Conservation (phyloP, 2,329 filamentous ascomycete genomes). For the Aspergillus ochraceus region DNA sequence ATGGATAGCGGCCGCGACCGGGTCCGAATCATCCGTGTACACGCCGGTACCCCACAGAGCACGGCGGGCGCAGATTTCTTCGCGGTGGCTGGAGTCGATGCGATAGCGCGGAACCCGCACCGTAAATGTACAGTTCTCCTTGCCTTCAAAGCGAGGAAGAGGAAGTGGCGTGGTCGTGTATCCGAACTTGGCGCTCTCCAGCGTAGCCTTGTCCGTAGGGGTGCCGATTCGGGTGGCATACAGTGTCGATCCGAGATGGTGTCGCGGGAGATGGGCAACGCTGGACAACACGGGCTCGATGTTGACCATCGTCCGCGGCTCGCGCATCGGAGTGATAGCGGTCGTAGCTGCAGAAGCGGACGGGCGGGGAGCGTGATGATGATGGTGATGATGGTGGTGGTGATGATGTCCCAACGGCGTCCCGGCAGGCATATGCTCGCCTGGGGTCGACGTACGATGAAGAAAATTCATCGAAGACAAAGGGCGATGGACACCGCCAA, state of each 20-base stretch:
- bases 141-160: conserved; percentile 72
- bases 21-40: conserved; percentile 94
- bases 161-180: conserved; percentile 66
- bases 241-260: conserved; percentile 80
- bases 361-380: conserved; percentile 30
- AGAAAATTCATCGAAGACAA: conserved; percentile 27
- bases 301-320: conserved; percentile 64
- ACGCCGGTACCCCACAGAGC: conserved; percentile 92
- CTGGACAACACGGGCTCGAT: conserved; percentile 71
- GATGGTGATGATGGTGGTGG: conserved; percentile 49
- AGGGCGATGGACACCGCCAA: conserved; percentile 26
- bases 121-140: conserved; percentile 87
- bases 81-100: conserved; percentile 66
- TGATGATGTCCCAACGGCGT: conserved; percentile 33
- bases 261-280: conserved; percentile 68
- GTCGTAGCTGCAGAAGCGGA: conserved; percentile 19
- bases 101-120: conserved; percentile 82
- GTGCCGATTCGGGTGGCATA: conserved; percentile 68
- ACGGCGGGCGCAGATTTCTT: conserved; percentile 78
- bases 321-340: conserved; percentile 47
- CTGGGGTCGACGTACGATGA: conserved; percentile 30
- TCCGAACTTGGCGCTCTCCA: conserved; percentile 56
- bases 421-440: conserved; percentile 21
- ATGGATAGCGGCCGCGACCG: conserved; percentile 89
- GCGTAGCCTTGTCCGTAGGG: conserved; percentile 40